These are phyloP conservation scores for Xylaria sp. DNA, from an alignment of 2,329 filamentous ascomycete genomes.

Conservation along the genomic window DNA sequence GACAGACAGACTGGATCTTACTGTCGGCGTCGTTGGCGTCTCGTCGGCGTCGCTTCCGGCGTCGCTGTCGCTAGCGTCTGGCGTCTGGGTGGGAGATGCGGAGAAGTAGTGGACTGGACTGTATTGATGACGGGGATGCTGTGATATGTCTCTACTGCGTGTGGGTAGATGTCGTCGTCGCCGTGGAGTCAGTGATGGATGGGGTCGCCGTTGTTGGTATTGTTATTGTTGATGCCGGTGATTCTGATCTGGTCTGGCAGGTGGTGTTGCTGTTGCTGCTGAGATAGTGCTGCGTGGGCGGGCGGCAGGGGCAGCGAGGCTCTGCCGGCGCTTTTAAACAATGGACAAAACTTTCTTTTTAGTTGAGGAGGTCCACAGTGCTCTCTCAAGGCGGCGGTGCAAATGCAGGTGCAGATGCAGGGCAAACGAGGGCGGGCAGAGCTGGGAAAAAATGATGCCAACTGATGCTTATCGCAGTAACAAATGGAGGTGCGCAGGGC, in stretches of 20 bases:
- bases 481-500: conserved; percentile 19
- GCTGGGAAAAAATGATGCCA: conserved; percentile 18
- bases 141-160: neutral
- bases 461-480: conserved; percentile 25
- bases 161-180: neutral
- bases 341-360: conserved; percentile 18
- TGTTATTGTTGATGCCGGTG: conserved; percentile 9
- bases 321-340: conserved; percentile 19
- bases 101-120: neutral
- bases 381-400: conserved; percentile 13
- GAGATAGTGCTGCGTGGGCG: conserved; percentile 4
- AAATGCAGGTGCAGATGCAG: conserved; percentile 12
- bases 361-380: conserved; percentile 16
- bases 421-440: conserved; percentile 2
- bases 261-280: neutral
- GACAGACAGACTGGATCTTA: conserved; percentile 1
- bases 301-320: conserved; percentile 14
- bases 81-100: conserved; percentile 7
- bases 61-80: neutral
- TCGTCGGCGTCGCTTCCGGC: neutral
- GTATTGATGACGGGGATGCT: neutral
- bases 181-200: neutral
- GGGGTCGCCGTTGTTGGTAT: neutral
- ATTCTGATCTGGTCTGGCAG: conserved; percentile 3
- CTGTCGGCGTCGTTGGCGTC: conserved; percentile 5